Percentiles rank a stretch among this genome's conserved stretches.
These are phyloP conservation scores for Leishmania major DNA, from an alignment of 208 protist species.

Conservation along the genomic window DNA sequence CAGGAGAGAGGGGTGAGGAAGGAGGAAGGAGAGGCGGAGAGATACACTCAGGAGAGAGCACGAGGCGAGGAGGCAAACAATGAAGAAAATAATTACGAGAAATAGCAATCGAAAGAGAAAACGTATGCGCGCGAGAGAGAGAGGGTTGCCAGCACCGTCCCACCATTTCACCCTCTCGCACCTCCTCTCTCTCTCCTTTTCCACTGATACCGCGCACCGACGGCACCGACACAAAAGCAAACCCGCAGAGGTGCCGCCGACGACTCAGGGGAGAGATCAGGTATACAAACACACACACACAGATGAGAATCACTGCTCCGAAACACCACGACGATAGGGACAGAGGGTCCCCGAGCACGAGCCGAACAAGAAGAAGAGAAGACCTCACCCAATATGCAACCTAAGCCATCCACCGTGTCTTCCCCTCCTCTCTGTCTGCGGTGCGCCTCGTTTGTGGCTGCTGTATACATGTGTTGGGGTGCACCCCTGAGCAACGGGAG, in stretches of 20 bases:
- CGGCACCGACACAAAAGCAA: background rate
- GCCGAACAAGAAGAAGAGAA: background rate
- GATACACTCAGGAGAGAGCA: background rate
- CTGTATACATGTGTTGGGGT: background rate
- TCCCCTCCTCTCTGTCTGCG: background rate
- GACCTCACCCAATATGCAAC: background rate
- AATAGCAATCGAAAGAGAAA: background rate
- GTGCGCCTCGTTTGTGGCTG: background rate
- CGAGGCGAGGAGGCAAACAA: background rate
- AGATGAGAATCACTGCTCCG: background rate
- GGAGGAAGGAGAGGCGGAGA: background rate
- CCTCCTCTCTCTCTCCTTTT: no score
- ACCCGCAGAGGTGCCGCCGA: no score
- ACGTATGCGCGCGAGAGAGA: background rate
- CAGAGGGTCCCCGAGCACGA: background rate
- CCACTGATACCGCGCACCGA: no score
- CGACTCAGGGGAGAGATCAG: background rate
- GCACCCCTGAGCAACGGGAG: background rate
- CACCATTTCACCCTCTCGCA: no score
- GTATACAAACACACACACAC: background rate
- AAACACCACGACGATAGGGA: background rate
- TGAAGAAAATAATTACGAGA: conserved; percentile 11
- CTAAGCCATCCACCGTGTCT: background rate
- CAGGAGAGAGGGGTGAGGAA: background rate
- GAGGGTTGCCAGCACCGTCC: background rate